Evolutionary conservation across 2,329 filamentous ascomycete genomes (phyloP), one percentile per base, ranked within the genome.

Genomic region (Venturiaceae sp.): DNA sequence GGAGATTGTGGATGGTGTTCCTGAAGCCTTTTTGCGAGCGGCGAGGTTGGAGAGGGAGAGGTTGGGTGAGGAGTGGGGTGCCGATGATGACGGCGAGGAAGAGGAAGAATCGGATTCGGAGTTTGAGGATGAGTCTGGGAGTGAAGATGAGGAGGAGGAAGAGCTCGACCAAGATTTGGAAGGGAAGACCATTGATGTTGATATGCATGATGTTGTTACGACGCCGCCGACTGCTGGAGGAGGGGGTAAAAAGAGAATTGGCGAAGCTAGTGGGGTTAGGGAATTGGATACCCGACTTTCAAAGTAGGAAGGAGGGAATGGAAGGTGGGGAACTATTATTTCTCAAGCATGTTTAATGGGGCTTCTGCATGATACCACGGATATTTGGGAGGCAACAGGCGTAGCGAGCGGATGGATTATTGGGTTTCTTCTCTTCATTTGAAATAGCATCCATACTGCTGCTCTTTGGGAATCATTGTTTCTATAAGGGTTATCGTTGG

Each of bases 81-180:
- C 44, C 4, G 44, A 50, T n/a, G 52, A 39, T 23, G 30, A 28
- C 26, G 23, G 14, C 16, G 33, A 39, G 23, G 54, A 39, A 23
- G 54, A 53, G 33, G 68, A 33, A 63, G 62, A 36, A 59, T 61
- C 61, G 46, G 66, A 61, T 47, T 62, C 69, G 21, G 60, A 63
- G 13, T 66, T 66, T 1, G 67, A 68, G 26, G 66, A 67, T 2
- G 66, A 66, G 5, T 66, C 64, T 13, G 61, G 62, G 19, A 61
- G 64, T 23, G 63, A 63, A 7, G 64, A 65, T 28, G 63, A 63
- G 39, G 67, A 67, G 9, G 58, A 52, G 14, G 52, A 62, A n/a
- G 52, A 54, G 7, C 13, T 30, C 13, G 52, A 37, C 2, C 23
- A 54, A 6, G 32, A 37, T 2, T 28, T 39, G 5, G 32, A 54